A percentile compares a stretch with the other conserved stretches of the same genome.
Conservation (phyloP, 805 yeast species). For the Candida fluviatilis region DNA sequence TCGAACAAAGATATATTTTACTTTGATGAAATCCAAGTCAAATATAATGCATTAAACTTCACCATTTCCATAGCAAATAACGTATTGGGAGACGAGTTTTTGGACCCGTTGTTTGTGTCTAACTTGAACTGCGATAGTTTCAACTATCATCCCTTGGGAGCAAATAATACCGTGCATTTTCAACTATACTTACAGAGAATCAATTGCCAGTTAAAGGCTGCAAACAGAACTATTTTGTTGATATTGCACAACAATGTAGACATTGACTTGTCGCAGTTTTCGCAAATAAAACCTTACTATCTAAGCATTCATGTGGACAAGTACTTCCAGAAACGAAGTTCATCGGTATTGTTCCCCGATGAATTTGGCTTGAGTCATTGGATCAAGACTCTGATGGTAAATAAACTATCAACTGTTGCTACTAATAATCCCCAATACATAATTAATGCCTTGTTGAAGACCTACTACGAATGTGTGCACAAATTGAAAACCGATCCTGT, state of each 20-base stretch:
- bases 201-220: slow-evolving; percentile 7
- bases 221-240: slow-evolving; percentile 6
- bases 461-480: slow-evolving; percentile 1
- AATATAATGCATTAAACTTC: background rate
- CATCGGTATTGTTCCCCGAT: slow-evolving; percentile 3
- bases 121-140: background rate
- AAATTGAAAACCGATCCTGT: slow-evolving; percentile 5
- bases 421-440: background rate
- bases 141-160: slow-evolving; percentile 10
- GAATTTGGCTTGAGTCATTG: slow-evolving; percentile 8
- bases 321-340: slow-evolving; percentile 1
- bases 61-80: slow-evolving; percentile 8
- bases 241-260: slow-evolving; percentile 6
- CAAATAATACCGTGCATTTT: slow-evolving; percentile 9
- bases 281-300: slow-evolving; percentile 8
- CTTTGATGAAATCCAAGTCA: slow-evolving; percentile 8
- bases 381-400: slow-evolving; percentile 4
- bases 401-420: background rate
- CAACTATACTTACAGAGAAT: slow-evolving; percentile 6
- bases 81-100: slow-evolving; percentile 5
- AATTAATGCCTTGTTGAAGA: background rate
- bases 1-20: slow-evolving; percentile 5
- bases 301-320: slow-evolving; percentile 6
- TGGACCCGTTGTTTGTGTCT: slow-evolving; percentile 9
- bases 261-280: slow-evolving; percentile 1